These are phyloP conservation scores for Anethum foeniculum DNA, from an alignment of 140 eudicot genomes.

Conservation along the genomic window DNA sequence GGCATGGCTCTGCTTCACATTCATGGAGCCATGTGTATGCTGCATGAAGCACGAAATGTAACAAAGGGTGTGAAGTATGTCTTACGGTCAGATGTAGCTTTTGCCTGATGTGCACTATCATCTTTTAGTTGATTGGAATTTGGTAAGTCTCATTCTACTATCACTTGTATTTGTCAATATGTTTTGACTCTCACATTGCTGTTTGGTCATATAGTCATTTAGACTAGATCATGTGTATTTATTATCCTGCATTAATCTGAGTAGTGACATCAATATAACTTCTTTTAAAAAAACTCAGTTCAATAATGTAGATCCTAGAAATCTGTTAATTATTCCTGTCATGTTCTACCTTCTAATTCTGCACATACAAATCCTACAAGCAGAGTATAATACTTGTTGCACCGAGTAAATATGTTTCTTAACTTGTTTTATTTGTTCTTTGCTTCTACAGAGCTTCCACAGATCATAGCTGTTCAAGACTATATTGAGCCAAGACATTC, in stretches of 20 bases:
- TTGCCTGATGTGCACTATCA: slow-evolving; percentile 36
- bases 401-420: background rate
- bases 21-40: slow-evolving; percentile 95
- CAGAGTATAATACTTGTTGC: background rate
- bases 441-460: background rate
- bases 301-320: background rate
- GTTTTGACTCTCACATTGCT: background rate
- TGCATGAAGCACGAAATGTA: slow-evolving; percentile 92
- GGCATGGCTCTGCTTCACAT: slow-evolving; percentile 97
- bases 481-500: background rate
- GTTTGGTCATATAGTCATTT: background rate
- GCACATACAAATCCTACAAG: background rate
- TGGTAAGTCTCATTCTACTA: background rate
- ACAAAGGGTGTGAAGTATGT: slow-evolving; percentile 78
- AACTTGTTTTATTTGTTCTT: background rate
- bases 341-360: background rate
- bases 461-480: background rate
- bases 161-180: background rate
- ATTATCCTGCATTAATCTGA: background rate
- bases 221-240: background rate
- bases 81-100: slow-evolving; percentile 81
- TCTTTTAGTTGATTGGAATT: background rate
- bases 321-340: background rate
- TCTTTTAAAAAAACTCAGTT: background rate
- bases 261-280: background rate